phyloP scores from a whole-genome alignment of 225 moss, liverwort and hornwort species.

The Marchantia paleacea region DNA sequence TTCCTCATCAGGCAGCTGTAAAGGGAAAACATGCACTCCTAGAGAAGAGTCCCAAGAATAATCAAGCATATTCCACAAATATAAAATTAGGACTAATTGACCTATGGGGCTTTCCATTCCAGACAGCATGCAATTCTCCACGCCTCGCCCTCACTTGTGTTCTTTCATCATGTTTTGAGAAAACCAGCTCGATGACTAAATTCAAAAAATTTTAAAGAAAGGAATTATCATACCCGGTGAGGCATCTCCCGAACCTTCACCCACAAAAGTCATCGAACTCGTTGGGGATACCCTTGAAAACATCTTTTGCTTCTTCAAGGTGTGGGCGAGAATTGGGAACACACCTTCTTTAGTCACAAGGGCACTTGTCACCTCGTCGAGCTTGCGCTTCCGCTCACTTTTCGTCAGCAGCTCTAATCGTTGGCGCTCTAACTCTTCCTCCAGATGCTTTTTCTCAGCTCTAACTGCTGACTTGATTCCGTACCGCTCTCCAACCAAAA shows the following conservation, averaged over 20 bases:
- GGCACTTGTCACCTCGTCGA: conserved; percentile 66
- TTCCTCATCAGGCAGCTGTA: neutral
- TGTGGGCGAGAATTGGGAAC: neutral
- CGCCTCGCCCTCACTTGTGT: neutral
- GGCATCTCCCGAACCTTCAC: conserved; percentile 10
- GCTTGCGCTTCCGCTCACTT: conserved; percentile 73
- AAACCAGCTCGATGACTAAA: neutral
- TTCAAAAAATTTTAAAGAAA: neutral
- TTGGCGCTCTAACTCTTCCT: conserved; percentile 88
- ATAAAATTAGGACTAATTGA: neutral
- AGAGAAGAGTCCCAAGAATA: neutral
- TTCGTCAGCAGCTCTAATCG: conserved; percentile 69
- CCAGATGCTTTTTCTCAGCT: conserved; percentile 74
- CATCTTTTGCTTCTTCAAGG: neutral
- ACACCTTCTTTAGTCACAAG: conserved; percentile 73
- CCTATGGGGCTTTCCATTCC: too few relatives aligned
- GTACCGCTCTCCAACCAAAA: conserved; percentile 93
- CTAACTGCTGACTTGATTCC: conserved; percentile 93
- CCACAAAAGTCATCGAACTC: conserved; percentile 6
- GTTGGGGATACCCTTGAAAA: neutral
- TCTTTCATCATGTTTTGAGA: neutral
- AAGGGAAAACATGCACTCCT: neutral
- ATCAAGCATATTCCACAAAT: neutral
- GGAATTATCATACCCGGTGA: conserved; percentile 10
- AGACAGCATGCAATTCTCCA: neutral